Evolutionary conservation across 2,329 filamentous ascomycete genomes (phyloP).

Genomic region (Nemania abortiva): DNA sequence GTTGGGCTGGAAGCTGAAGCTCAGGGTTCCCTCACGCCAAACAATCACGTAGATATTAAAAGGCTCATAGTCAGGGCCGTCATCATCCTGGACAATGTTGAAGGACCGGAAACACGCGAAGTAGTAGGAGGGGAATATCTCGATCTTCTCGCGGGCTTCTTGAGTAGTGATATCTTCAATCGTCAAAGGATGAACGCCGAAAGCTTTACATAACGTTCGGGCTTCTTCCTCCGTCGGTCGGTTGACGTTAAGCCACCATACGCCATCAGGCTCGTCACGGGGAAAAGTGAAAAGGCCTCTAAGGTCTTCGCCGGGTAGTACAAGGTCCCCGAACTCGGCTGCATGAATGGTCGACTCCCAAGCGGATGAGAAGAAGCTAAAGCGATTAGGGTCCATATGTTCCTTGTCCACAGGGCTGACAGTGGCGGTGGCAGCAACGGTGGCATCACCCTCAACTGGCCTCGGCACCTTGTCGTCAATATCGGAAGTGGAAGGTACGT

Average conservation of each 20-base stretch:
- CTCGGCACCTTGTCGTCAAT: slow-evolving; percentile 61
- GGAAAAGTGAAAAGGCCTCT: slow-evolving; percentile 83
- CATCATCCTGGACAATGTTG: slow-evolving; percentile 80
- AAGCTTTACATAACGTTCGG: slow-evolving; percentile 88
- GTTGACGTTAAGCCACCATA: slow-evolving; percentile 99
- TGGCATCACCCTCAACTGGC: slow-evolving; percentile 46
- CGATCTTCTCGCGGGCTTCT: slow-evolving; percentile 97
- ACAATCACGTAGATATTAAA: slow-evolving; percentile 98
- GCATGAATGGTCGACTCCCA: slow-evolving; percentile 95
- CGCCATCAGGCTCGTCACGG: slow-evolving; percentile 75
- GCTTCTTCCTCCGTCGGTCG: slow-evolving; percentile 91
- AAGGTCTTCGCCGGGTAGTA: slow-evolving; percentile 90
- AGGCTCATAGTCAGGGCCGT: slow-evolving; percentile 87
- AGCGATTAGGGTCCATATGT: slow-evolving; percentile 77
- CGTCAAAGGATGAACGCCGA: slow-evolving; percentile 94
- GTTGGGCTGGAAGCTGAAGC: slow-evolving; percentile 92
- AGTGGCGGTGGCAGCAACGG: slow-evolving; percentile 16
- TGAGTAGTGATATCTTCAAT: slow-evolving; percentile 96
- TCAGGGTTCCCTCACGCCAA: slow-evolving; percentile 93
- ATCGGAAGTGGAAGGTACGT: slow-evolving; percentile 62
- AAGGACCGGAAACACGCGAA: slow-evolving; percentile 98
- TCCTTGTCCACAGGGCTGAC: slow-evolving; percentile 52
- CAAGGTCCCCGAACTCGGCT: slow-evolving; percentile 85
- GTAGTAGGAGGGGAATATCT: slow-evolving; percentile 97
- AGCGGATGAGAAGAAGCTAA: slow-evolving; percentile 97